Percentiles rank a stretch among this genome's conserved stretches.
Evolutionary conservation across 1,284 basidiomycete genomes (phyloP).

Genomic region (Microbotryum lychnidis-dioicae): DNA sequence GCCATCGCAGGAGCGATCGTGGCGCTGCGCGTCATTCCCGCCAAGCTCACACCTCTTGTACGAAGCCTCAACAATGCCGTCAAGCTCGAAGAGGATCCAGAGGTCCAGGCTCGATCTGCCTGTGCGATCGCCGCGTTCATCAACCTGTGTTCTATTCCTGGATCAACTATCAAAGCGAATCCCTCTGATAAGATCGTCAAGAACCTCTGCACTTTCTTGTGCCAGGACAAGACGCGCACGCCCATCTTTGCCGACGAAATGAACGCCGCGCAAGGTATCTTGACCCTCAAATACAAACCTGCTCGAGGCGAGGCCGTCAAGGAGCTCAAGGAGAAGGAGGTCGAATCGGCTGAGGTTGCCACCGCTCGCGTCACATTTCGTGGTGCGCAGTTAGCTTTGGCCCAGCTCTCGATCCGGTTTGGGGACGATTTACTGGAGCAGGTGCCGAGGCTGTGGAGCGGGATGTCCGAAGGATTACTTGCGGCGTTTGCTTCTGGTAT

Average conservation of each 20-base stretch:
- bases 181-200: slow-evolving; percentile 90
- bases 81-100: slow-evolving; percentile 86
- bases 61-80: slow-evolving; percentile 97
- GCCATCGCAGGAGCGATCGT: slow-evolving; percentile 86
- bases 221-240: slow-evolving; percentile 80
- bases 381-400: slow-evolving; percentile 78
- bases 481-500: slow-evolving; percentile 58
- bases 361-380: slow-evolving; percentile 50
- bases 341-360: slow-evolving; percentile 47
- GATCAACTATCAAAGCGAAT: slow-evolving; percentile 48
- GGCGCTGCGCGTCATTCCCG: slow-evolving; percentile 68
- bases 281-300: slow-evolving; percentile 46
- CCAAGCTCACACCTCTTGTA: slow-evolving; percentile 93
- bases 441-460: slow-evolving; percentile 89
- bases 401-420: slow-evolving; percentile 68
- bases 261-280: slow-evolving; percentile 59
- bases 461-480: slow-evolving; percentile 70
- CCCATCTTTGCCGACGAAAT: slow-evolving; percentile 72
- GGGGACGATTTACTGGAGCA: slow-evolving; percentile 62
- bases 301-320: slow-evolving; percentile 44
- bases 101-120: slow-evolving; percentile 86
- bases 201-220: slow-evolving; percentile 94
- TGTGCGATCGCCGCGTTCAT: slow-evolving; percentile 79
- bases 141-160: slow-evolving; percentile 68
- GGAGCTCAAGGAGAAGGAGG: slow-evolving; percentile 37